Conservation (phyloP, 768 basidiomycete species). For the Brasilioporus rufonigricans region DNA sequence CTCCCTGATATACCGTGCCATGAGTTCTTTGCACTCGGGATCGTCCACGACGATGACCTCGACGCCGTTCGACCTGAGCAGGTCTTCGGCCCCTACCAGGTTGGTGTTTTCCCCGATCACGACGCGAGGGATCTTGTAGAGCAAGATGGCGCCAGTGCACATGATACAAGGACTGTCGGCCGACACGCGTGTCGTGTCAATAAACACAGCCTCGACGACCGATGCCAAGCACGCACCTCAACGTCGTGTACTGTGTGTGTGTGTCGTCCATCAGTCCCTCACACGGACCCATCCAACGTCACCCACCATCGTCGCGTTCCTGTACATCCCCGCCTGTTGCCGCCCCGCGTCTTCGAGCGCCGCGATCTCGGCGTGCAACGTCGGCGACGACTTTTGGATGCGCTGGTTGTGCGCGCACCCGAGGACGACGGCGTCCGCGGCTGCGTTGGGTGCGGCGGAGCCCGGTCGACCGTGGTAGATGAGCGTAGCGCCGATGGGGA, state of each 20-base stretch:
- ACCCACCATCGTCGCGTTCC: conserved; percentile 34
- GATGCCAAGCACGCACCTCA: conserved; percentile 36
- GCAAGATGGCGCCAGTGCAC: conserved; percentile 62
- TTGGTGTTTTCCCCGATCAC: conserved; percentile 64
- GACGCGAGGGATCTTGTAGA: conserved; percentile 62
- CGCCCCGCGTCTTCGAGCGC: conserved; percentile 55
- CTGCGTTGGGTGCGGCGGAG: too few species aligned
- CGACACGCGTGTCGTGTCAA: too few species aligned
- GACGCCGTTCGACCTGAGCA: conserved; percentile 51
- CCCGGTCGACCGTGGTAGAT: too few species aligned
- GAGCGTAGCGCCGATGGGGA: too few species aligned
- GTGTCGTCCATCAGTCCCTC: neutral
- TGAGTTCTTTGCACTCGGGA: conserved; percentile 50
- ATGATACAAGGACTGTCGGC: conserved; percentile 52
- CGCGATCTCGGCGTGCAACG: conserved; percentile 47
- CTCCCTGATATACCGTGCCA: conserved; percentile 54
- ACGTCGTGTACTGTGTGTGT: conserved; percentile 35
- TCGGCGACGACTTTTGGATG: conserved; percentile 43
- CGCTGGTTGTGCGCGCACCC: conserved; percentile 46
- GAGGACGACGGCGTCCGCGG: too few species aligned
- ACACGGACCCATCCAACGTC: too few species aligned
- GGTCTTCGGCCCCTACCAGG: conserved; percentile 52
- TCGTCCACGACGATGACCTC: conserved; percentile 51
- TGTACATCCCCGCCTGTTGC: conserved; percentile 43
- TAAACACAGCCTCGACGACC: too few species aligned